Percentiles rank a stretch among this genome's conserved stretches.
Evolutionary conservation across 306 rosid genomes (phyloP).

Genomic region (Crotalaria pallida): DNA sequence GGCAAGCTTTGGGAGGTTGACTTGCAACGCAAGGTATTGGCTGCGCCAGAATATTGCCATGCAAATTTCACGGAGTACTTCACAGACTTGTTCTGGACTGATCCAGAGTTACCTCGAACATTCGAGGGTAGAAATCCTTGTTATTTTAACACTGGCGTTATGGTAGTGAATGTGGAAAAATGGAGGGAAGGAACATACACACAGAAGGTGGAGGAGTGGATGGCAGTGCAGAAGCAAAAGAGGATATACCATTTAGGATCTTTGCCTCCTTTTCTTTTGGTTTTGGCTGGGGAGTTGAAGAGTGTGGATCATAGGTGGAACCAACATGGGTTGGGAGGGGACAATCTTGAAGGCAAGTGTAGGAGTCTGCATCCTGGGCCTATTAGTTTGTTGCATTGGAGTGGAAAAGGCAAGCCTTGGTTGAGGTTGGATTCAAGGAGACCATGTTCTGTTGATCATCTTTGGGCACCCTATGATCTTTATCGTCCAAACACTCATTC

Average conservation of each 20-base stretch:
- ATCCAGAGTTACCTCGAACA: slow-evolving; percentile 21
- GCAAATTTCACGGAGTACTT: slow-evolving; percentile 69
- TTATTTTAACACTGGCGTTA: slow-evolving; percentile 85
- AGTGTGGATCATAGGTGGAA: slow-evolving; percentile 83
- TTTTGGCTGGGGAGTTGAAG: slow-evolving; percentile 62
- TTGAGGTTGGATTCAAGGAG: slow-evolving; percentile 79
- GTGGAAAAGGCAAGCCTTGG: slow-evolving; percentile 96
- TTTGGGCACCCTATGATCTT: slow-evolving; percentile 89
- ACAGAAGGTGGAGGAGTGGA: slow-evolving; percentile 64
- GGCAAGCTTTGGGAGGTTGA: slow-evolving; percentile 68
- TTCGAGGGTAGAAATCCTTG: slow-evolving; percentile 58
- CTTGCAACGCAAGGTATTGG: slow-evolving; percentile 68
- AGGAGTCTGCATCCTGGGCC: slow-evolving; percentile 81
- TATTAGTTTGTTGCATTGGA: slow-evolving; percentile 81
- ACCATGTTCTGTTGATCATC: slow-evolving; percentile 76
- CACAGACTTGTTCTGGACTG: slow-evolving; percentile 62
- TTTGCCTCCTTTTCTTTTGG: slow-evolving; percentile 78
- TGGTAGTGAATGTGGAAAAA: slow-evolving; percentile 67
- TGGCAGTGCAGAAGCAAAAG: slow-evolving; percentile 72
- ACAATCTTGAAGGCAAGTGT: slow-evolving; percentile 74
- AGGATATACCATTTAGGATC: slow-evolving; percentile 82
- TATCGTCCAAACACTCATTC: slow-evolving; percentile 50
- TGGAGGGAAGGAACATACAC: slow-evolving; percentile 68
- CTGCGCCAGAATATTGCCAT: slow-evolving; percentile 81
- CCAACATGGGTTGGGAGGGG: slow-evolving; percentile 89